phyloP scores from a whole-genome alignment of 2,329 filamentous ascomycete genomes.

The Aspergillus pseudonomiae region DNA sequence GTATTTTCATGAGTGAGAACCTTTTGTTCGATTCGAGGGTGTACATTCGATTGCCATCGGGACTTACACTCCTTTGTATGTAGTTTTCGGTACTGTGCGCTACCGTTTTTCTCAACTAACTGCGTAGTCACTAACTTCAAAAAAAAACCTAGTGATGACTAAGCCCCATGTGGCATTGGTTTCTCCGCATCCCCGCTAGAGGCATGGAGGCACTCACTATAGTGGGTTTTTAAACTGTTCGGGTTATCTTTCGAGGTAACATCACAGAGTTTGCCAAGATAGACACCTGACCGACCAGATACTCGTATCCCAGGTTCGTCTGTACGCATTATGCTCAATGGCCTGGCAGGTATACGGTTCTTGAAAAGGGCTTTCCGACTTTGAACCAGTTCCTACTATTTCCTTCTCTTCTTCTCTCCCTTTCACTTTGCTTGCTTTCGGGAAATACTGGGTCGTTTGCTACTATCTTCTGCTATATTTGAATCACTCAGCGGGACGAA shows the following conservation, averaged over 20 bases:
- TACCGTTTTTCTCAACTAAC: no score
- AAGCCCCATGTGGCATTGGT: slow-evolving; percentile 1
- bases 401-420: background rate
- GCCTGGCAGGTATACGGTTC: slow-evolving; percentile 11
- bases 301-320: background rate
- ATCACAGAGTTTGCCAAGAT: background rate
- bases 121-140: no score
- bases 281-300: background rate
- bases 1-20: background rate
- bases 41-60: no score
- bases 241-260: background rate
- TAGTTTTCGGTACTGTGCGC: no score
- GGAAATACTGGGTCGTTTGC: background rate
- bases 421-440: background rate
- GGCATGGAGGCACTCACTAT: background rate
- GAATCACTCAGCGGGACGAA: background rate
- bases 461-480: background rate
- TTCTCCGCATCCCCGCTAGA: slow-evolving; percentile 12
- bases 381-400: background rate
- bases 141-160: background rate
- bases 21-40: background rate
- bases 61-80: no score
- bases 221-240: background rate
- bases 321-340: slow-evolving; percentile 16
- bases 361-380: slow-evolving; percentile 6